A percentile compares a stretch with the other conserved stretches of the same genome.
Conservation (phyloP, 2,329 filamentous ascomycete genomes). For the Epichloe coenophiala region DNA sequence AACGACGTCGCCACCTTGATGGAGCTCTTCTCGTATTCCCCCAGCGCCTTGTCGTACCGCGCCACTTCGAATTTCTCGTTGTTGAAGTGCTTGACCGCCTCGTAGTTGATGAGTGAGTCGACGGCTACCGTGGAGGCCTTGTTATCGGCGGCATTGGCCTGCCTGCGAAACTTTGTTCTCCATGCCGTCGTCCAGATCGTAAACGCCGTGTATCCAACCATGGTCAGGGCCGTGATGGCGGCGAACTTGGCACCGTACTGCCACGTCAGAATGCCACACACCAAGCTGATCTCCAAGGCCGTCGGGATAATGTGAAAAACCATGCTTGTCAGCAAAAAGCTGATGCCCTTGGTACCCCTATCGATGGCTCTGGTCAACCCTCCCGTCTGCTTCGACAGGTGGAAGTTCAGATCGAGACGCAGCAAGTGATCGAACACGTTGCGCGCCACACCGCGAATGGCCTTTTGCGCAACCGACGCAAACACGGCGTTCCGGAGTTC, state of each 20-base stretch:
- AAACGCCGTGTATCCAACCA: slow-evolving; percentile 91
- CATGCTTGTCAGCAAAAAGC: slow-evolving; percentile 94
- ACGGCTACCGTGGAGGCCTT: slow-evolving; percentile 89
- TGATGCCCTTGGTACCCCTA: slow-evolving; percentile 94
- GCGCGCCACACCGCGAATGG: slow-evolving; percentile 77
- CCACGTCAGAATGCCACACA: slow-evolving; percentile 92
- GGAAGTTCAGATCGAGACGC: slow-evolving; percentile 81
- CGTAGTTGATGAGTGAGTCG: slow-evolving; percentile 95
- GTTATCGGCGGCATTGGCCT: slow-evolving; percentile 94
- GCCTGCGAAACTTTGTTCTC: slow-evolving; percentile 90
- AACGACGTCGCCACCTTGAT: slow-evolving; percentile 95
- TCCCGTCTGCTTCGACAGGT: slow-evolving; percentile 86
- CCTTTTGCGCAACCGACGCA: slow-evolving; percentile 91
- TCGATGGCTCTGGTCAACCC: slow-evolving; percentile 90
- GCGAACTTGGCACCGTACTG: slow-evolving; percentile 91
- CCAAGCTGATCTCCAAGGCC: slow-evolving; percentile 83
- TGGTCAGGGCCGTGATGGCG: slow-evolving; percentile 76
- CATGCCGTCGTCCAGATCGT: slow-evolving; percentile 94
- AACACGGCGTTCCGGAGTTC: slow-evolving; percentile 94
- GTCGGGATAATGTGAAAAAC: slow-evolving; percentile 95
- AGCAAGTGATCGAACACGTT: slow-evolving; percentile 89
- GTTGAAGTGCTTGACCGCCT: slow-evolving; percentile 99
- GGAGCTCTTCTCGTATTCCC: slow-evolving; percentile 76
- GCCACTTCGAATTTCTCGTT: slow-evolving; percentile 91
- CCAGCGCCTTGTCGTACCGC: slow-evolving; percentile 77